Evolutionary conservation across 768 basidiomycete genomes (phyloP).

Genomic region (Xerocomellus intermedius): DNA sequence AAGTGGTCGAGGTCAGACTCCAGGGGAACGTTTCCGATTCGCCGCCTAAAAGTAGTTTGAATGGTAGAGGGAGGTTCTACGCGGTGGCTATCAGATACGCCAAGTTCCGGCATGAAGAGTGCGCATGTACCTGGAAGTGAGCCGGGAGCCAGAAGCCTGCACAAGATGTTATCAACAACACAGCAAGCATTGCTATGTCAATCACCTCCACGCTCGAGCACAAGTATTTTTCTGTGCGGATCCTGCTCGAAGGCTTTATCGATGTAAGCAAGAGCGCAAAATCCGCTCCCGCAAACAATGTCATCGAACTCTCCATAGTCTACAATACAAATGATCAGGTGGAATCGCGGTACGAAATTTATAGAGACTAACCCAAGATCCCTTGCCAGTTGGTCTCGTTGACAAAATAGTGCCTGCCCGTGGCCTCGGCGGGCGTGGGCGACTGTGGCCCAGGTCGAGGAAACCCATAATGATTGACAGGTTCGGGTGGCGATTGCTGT

Average conservation of each 20-base stretch:
- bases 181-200: background rate
- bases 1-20: background rate
- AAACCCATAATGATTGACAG: conserved; percentile 5
- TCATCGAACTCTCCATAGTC: conserved; percentile 10
- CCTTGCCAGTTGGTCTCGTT: conserved; percentile 1
- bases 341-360: too few species aligned
- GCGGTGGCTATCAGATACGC: background rate
- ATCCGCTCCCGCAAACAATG: conserved; percentile 12
- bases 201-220: conserved; percentile 11
- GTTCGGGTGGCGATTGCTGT: background rate
- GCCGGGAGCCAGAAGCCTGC: conserved; percentile 10
- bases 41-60: conserved; percentile 2
- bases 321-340: background rate
- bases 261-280: conserved; percentile 19
- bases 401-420: conserved; percentile 5
- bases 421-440: background rate
- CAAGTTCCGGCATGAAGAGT: too few species aligned
- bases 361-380: background rate
- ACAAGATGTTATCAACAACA: background rate
- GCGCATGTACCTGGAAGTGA: conserved; percentile 5
- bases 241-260: conserved; percentile 11
- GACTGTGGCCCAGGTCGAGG: conserved; percentile 4
- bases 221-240: conserved; percentile 15
- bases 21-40: conserved; percentile 8
- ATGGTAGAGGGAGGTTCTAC: conserved; percentile 9